Conservation (phyloP, 345 rosid species). For the Gossypioides kirkii region DNA sequence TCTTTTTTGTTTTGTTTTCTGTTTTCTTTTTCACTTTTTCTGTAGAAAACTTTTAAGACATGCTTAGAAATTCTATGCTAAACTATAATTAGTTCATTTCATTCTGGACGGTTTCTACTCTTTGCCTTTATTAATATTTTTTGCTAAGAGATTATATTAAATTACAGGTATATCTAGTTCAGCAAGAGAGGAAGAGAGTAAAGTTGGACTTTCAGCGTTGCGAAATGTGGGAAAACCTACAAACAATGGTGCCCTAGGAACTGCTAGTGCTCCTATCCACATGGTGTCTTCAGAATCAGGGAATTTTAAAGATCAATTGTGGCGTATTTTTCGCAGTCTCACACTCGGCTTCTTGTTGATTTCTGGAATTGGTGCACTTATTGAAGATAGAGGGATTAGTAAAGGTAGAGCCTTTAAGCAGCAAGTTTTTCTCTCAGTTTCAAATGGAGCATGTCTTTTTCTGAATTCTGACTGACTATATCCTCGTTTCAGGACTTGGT, state of each 20-base stretch:
- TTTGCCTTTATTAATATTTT: conserved; percentile 4
- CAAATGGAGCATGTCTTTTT: not conserved
- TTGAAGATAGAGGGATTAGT: conserved; percentile 84
- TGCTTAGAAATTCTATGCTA: not conserved
- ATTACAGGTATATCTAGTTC: conserved; percentile 50
- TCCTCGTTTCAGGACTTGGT: conserved; percentile 58
- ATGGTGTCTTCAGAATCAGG: conserved; percentile 78
- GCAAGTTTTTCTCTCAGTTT: conserved; percentile 6
- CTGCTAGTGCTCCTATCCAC: conserved; percentile 79
- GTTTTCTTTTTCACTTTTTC: not conserved
- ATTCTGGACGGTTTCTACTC: not conserved
- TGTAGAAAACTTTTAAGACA: not conserved
- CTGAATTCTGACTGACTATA: conserved; percentile 7
- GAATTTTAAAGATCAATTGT: conserved; percentile 81
- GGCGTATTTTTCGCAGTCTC: conserved; percentile 80
- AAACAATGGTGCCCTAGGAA: conserved; percentile 74
- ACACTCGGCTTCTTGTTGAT: conserved; percentile 73
- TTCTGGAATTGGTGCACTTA: conserved; percentile 89
- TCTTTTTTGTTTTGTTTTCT: too few relatives aligned
- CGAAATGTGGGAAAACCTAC: conserved; percentile 63
- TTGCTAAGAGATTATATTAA: not conserved
- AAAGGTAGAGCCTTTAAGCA: conserved; percentile 50
- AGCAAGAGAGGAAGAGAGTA: conserved; percentile 48
- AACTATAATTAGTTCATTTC: not conserved
- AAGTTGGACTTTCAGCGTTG: conserved; percentile 59